These are phyloP conservation scores for Cardamine chenopodiifolia DNA, from an alignment of 345 rosid species.

Conservation along the genomic window DNA sequence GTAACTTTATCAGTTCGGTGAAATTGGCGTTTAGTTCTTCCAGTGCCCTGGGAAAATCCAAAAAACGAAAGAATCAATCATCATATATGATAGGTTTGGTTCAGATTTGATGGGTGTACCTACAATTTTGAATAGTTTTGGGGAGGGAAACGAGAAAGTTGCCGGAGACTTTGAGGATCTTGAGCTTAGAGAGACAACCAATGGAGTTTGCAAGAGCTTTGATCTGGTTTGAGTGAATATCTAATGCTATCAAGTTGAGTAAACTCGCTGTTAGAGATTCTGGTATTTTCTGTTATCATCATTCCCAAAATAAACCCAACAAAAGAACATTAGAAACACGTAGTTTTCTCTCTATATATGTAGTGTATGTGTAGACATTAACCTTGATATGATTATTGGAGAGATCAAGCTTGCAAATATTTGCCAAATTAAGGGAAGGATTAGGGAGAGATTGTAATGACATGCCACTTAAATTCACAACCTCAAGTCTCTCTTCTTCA, in stretches of 20 bases:
- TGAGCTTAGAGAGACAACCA: slow-evolving; percentile 80
- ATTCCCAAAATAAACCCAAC: not conserved
- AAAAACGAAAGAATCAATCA: slow-evolving; percentile 14
- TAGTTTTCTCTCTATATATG: not conserved
- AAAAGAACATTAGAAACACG: not conserved
- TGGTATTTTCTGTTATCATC: slow-evolving; percentile 59
- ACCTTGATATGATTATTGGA: slow-evolving; percentile 89
- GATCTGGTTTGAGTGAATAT: slow-evolving; percentile 75
- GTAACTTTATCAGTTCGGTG: slow-evolving; percentile 66
- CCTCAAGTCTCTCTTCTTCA: slow-evolving; percentile 54
- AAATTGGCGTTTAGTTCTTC: slow-evolving; percentile 83
- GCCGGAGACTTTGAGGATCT: slow-evolving; percentile 70
- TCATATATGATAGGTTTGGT: not conserved
- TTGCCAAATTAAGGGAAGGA: slow-evolving; percentile 63
- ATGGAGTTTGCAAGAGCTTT: slow-evolving; percentile 71
- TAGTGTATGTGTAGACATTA: not conserved
- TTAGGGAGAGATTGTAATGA: slow-evolving; percentile 58
- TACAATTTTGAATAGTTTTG: slow-evolving; percentile 55
- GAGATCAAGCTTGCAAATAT: slow-evolving; percentile 75
- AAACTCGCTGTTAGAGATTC: slow-evolving; percentile 78
- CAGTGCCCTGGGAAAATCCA: slow-evolving; percentile 49
- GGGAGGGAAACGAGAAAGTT: slow-evolving; percentile 64
- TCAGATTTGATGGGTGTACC: slow-evolving; percentile 9
- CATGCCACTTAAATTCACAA: slow-evolving; percentile 72
- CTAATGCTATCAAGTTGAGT: slow-evolving; percentile 66